These are phyloP conservation scores for Fremontodendron californicum DNA, from an alignment of 345 rosid genomes.

Conservation along the genomic window DNA sequence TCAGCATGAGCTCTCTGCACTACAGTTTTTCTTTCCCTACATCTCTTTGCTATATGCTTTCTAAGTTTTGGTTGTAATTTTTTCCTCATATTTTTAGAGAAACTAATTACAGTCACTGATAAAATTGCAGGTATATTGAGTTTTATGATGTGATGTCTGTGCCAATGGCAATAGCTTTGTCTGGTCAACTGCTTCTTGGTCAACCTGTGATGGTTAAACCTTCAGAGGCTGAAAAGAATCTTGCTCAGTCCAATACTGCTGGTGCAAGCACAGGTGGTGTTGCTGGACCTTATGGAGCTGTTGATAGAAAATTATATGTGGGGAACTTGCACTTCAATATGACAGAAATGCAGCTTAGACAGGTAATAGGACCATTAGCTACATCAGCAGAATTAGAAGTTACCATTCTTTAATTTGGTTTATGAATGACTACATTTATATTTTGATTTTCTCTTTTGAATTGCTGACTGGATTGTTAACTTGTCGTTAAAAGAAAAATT, in stretches of 20 bases:
- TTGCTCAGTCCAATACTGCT: slow-evolving; percentile 69
- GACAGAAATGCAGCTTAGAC: slow-evolving; percentile 89
- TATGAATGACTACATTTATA: not conserved
- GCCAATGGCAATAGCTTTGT: slow-evolving; percentile 93
- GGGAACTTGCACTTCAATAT: slow-evolving; percentile 93
- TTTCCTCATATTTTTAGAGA: slow-evolving; percentile 25
- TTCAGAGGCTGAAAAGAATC: slow-evolving; percentile 97
- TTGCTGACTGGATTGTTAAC: not conserved
- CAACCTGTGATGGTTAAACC: slow-evolving; percentile 99
- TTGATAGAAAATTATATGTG: slow-evolving; percentile 86
- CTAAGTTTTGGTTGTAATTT: slow-evolving; percentile 38
- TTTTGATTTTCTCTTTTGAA: not conserved
- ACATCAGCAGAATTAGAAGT: not conserved
- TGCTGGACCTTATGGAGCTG: slow-evolving; percentile 68
- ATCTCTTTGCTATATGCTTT: slow-evolving; percentile 55
- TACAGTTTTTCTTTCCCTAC: slow-evolving; percentile 61
- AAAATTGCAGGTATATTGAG: slow-evolving; percentile 82
- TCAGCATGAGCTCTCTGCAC: slow-evolving; percentile 67
- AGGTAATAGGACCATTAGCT: slow-evolving; percentile 37
- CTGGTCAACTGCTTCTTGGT: slow-evolving; percentile 82
- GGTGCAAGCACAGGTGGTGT: slow-evolving; percentile 43
- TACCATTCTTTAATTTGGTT: slow-evolving; percentile 3
- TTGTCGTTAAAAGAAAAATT: not conserved
- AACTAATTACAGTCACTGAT: slow-evolving; percentile 30
- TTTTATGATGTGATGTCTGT: slow-evolving; percentile 92